Evolutionary conservation across 2,329 filamentous ascomycete species (phyloP).

Genomic region (Tolypocladium ophioglossoides): DNA sequence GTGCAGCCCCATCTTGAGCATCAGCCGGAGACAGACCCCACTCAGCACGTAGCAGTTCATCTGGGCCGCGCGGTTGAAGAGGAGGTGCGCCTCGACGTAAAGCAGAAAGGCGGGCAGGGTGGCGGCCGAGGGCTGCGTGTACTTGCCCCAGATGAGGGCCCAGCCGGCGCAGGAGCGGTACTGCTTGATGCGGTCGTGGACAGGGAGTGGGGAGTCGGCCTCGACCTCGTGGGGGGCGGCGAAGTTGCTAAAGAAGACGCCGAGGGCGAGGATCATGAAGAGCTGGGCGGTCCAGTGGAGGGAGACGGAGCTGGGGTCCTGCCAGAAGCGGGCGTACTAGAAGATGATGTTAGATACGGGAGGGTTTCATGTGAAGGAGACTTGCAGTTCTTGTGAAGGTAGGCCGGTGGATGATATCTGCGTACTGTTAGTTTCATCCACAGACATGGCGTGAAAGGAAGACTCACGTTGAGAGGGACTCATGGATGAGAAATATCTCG

Average conservation of each 20-base stretch:
- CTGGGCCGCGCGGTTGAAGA: slow-evolving; percentile 38
- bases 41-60: slow-evolving; percentile 44
- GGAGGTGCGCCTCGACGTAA: slow-evolving; percentile 42
- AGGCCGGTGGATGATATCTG: slow-evolving; percentile 43
- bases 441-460: neutral
- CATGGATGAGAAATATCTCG: slow-evolving; percentile 41
- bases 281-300: slow-evolving; percentile 40
- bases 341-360: slow-evolving; percentile 3
- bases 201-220: slow-evolving; percentile 25
- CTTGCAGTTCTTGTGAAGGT: slow-evolving; percentile 35
- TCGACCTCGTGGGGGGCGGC: slow-evolving; percentile 32
- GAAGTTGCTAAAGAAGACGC: slow-evolving; percentile 33
- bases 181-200: slow-evolving; percentile 33
- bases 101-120: slow-evolving; percentile 41
- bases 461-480: slow-evolving; percentile 39
- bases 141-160: slow-evolving; percentile 39
- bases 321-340: slow-evolving; percentile 40
- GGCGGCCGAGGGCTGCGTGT: slow-evolving; percentile 34
- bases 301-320: slow-evolving; percentile 25
- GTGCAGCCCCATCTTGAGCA: slow-evolving; percentile 49
- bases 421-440: slow-evolving; percentile 2
- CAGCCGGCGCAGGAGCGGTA: slow-evolving; percentile 41
- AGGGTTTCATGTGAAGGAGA: neutral
- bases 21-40: slow-evolving; percentile 38
- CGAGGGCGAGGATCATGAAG: slow-evolving; percentile 35